A percentile compares a stretch with the other conserved stretches of the same genome.
These are phyloP conservation scores for Umbelopsis sp. DNA, from an alignment of 192 early-diverging fungal genomes.

Conservation along the genomic window DNA sequence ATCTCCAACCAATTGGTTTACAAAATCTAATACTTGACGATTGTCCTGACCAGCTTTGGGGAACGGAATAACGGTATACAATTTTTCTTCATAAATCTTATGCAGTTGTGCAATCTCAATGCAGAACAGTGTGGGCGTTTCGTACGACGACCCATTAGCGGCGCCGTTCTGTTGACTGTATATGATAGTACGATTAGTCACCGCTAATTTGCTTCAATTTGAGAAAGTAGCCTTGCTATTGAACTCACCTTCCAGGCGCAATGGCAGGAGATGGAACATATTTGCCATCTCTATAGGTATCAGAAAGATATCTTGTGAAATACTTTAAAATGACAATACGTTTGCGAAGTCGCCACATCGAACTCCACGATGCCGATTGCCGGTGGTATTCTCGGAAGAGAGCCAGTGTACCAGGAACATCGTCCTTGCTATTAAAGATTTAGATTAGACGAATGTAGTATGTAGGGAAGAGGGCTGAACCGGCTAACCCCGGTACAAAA, in stretches of 20 bases:
- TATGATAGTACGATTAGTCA: too few relatives aligned
- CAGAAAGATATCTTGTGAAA: constrained; percentile 50
- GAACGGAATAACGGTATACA: constrained; percentile 57
- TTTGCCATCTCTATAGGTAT: constrained; percentile 35
- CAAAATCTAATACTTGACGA: constrained; percentile 57
- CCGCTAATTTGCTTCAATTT: too few relatives aligned
- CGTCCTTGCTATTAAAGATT: constrained; percentile 1
- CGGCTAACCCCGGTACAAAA: too few relatives aligned
- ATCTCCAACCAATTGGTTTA: constrained; percentile 65
- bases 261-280: constrained; percentile 32
- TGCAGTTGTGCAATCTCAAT: constrained; percentile 55
- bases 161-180: not conserved
- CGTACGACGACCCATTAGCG: not conserved
- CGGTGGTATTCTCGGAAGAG: constrained; percentile 43
- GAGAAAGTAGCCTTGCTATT: not conserved
- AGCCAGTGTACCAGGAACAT: constrained; percentile 32
- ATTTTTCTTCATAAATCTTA: constrained; percentile 60
- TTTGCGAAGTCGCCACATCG: constrained; percentile 51
- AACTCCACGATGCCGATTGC: constrained; percentile 46
- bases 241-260: constrained; percentile 6
- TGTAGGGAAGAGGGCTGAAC: not conserved
- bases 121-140: constrained; percentile 35
- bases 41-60: constrained; percentile 67
- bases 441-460: not conserved
- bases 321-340: constrained; percentile 55